These are phyloP conservation scores for Beauveria australis DNA, from an alignment of 2,329 filamentous ascomycete genomes.

Conservation along the genomic window DNA sequence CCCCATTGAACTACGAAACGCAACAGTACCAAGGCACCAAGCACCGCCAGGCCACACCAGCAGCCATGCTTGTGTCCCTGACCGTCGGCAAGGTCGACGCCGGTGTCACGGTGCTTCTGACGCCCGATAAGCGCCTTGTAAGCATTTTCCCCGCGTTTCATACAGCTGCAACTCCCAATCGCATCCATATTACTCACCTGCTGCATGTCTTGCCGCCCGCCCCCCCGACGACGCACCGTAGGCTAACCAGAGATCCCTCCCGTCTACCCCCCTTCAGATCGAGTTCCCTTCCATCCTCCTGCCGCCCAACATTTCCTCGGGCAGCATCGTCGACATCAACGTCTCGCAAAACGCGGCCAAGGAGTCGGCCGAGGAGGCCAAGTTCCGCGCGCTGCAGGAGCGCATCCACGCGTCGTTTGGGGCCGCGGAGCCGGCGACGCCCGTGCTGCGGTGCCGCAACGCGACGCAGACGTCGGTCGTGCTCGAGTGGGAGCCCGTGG, in stretches of 20 bases:
- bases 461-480: constrained; percentile 98
- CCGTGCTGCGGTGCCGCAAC: constrained; percentile 84
- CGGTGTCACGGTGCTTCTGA: constrained; percentile 92
- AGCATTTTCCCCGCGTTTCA: constrained; percentile 20
- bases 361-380: constrained; percentile 64
- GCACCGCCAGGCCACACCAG: constrained; percentile 2
- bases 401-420: constrained; percentile 85
- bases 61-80: constrained; percentile 82
- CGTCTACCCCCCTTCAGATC: constrained; percentile 51
- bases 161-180: not conserved
- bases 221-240: not conserved
- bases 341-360: constrained; percentile 79
- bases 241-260: constrained; percentile 14
- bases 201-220: not conserved
- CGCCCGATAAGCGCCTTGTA: constrained; percentile 93
- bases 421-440: constrained; percentile 64
- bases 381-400: constrained; percentile 80
- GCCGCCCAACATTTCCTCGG: constrained; percentile 87
- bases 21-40: not conserved
- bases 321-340: constrained; percentile 96
- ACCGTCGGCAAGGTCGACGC: constrained; percentile 99
- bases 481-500: constrained; percentile 94
- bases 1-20: not conserved
- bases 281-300: constrained; percentile 97
- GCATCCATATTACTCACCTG: not conserved